Conservation (phyloP, 192 early-diverging fungal genomes). For the Backusella mclennaniae region DNA sequence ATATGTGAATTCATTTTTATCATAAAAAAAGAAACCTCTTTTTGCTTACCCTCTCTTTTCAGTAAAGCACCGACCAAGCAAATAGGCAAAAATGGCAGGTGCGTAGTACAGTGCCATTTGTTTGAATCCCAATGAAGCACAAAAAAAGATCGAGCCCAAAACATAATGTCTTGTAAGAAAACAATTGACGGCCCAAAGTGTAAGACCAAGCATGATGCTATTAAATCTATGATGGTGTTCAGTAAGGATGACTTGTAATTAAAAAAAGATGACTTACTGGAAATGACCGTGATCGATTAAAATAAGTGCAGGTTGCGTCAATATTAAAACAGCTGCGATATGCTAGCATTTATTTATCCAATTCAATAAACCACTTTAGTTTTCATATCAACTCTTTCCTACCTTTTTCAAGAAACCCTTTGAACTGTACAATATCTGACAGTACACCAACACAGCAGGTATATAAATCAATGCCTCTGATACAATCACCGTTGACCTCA, state of each 20-base stretch:
- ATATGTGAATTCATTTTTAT: too few species aligned
- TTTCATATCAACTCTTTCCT: not conserved
- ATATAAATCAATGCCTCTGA: slow-evolving; percentile 78
- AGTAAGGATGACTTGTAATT: too few species aligned
- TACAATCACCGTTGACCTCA: slow-evolving; percentile 78
- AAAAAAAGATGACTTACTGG: slow-evolving; percentile 49
- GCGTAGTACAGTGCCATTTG: slow-evolving; percentile 97
- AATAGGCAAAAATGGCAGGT: slow-evolving; percentile 85
- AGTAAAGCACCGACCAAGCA: slow-evolving; percentile 74
- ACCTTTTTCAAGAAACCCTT: slow-evolving; percentile 30
- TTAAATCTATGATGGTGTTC: slow-evolving; percentile 69
- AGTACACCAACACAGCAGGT: slow-evolving; percentile 71
- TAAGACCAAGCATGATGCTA: slow-evolving; percentile 92
- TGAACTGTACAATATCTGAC: slow-evolving; percentile 42
- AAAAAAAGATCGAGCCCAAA: slow-evolving; percentile 79
- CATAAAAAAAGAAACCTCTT: not conserved
- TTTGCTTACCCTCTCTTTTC: slow-evolving; percentile 30
- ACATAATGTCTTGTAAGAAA: slow-evolving; percentile 63
- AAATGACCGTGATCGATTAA: slow-evolving; percentile 97
- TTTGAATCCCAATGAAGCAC: slow-evolving; percentile 85
- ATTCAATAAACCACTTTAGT: too few species aligned
- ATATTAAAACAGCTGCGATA: slow-evolving; percentile 49
- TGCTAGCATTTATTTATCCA: not conserved
- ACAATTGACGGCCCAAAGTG: slow-evolving; percentile 71
- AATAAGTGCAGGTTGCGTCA: slow-evolving; percentile 86